These are phyloP conservation scores for Phytopythium kandeliae DNA, from an alignment of 352 stramenopile species.

Conservation along the genomic window DNA sequence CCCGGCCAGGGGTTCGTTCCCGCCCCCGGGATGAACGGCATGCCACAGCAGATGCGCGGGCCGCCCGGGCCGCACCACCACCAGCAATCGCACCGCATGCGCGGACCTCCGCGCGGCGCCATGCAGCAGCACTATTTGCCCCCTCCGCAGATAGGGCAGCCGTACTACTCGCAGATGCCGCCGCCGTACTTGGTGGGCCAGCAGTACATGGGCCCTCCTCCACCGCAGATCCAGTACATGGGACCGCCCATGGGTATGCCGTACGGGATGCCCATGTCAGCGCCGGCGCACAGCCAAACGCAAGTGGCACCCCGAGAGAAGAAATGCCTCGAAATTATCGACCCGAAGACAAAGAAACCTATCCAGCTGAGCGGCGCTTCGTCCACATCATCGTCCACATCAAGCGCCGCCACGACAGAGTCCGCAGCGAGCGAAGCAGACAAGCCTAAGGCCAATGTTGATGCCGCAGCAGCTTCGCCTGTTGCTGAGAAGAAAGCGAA, in stretches of 20 bases:
- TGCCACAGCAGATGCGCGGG: conserved; percentile 45
- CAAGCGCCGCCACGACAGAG: not conserved
- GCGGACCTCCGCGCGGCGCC: conserved; percentile 26
- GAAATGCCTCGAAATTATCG: conserved; percentile 42
- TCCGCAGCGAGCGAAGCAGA: conserved; percentile 14
- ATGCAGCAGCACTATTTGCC: conserved; percentile 22
- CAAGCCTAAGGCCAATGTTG: conserved; percentile 7
- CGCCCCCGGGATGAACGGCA: conserved; percentile 19
- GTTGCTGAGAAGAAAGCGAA: conserved; percentile 15
- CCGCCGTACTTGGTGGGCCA: conserved; percentile 50
- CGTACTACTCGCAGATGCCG: conserved; percentile 41
- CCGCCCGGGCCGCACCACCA: conserved; percentile 25
- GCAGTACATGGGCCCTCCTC: conserved; percentile 20
- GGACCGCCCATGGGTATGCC: conserved; percentile 40
- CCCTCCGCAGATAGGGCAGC: conserved; percentile 14
- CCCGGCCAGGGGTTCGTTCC: conserved; percentile 13
- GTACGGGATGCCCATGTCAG: conserved; percentile 29
- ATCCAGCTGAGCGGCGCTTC: conserved; percentile 21
- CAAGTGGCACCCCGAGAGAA: conserved; percentile 33
- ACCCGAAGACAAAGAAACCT: conserved; percentile 42
- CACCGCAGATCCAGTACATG: conserved; percentile 32
- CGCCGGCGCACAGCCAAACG: not conserved
- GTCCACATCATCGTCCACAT: not conserved
- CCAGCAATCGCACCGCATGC: conserved; percentile 13
- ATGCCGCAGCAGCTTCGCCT: not conserved